Evolutionary conservation across 2,329 filamentous ascomycete genomes (phyloP).

Genomic region (Didymella pomorum): DNA sequence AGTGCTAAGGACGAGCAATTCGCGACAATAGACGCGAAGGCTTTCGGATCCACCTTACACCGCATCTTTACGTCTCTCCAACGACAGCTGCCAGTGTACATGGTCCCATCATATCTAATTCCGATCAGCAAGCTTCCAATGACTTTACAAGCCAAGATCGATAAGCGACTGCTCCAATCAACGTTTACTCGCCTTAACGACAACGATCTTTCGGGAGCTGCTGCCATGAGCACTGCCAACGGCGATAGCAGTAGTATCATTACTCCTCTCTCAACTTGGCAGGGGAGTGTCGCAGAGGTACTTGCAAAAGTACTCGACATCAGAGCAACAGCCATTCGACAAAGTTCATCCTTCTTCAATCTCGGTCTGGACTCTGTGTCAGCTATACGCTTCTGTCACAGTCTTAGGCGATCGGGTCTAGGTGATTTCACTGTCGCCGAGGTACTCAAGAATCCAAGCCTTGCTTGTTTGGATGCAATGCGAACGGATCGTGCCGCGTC

Average conservation of each 20-base stretch:
- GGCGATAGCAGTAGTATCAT: conserved; percentile 19
- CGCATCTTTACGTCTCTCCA: conserved; percentile 64
- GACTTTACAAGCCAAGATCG: conserved; percentile 77
- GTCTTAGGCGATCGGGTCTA: conserved; percentile 59
- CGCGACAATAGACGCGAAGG: conserved; percentile 50
- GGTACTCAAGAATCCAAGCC: conserved; percentile 72
- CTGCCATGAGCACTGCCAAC: conserved; percentile 43
- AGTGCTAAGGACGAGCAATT: conserved; percentile 39
- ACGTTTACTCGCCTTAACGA: conserved; percentile 59
- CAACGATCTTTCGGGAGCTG: conserved; percentile 55
- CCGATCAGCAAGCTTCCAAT: conserved; percentile 74
- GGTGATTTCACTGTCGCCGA: conserved; percentile 69
- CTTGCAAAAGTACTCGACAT: conserved; percentile 63
- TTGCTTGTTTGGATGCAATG: conserved; percentile 63
- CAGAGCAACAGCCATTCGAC: conserved; percentile 59
- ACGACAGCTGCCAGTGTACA: conserved; percentile 72
- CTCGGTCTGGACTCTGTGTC: conserved; percentile 85
- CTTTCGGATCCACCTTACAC: conserved; percentile 33
- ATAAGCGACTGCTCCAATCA: conserved; percentile 63
- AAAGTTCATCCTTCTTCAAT: conserved; percentile 76
- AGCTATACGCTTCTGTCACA: conserved; percentile 73
- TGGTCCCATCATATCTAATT: conserved; percentile 78
- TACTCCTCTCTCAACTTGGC: conserved; percentile 45
- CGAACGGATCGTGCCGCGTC: conserved; percentile 36
- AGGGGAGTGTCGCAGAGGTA: conserved; percentile 63